Conservation (phyloP, 2,329 filamentous ascomycete genomes). For the Metarhizium anisopliae region DNA sequence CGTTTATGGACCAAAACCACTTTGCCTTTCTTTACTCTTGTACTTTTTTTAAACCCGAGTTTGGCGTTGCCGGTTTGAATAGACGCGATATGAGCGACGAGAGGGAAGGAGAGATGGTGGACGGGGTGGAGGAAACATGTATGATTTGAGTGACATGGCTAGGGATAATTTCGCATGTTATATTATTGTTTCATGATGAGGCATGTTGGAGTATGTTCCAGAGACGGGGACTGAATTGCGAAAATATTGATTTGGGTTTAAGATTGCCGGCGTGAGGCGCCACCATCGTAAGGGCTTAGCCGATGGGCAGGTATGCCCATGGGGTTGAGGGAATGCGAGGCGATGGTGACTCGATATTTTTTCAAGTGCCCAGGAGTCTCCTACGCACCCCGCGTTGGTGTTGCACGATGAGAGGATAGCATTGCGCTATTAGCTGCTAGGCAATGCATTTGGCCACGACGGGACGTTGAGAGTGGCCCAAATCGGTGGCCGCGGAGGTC, state of each 20-base stretch:
- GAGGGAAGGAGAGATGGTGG: background rate
- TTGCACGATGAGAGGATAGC: too few relatives aligned
- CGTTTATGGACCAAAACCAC: constrained; percentile 7
- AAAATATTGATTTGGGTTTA: background rate
- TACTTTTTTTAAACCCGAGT: background rate
- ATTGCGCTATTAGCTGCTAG: too few relatives aligned
- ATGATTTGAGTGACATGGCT: background rate
- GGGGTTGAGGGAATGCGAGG: too few relatives aligned
- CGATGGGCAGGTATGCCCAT: too few relatives aligned
- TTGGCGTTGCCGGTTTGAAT: constrained; percentile 8
- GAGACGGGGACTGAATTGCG: background rate
- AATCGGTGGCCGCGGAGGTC: too few relatives aligned
- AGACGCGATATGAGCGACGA: background rate
- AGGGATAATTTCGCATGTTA: background rate
- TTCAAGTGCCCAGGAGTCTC: too few relatives aligned
- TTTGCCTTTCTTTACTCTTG: background rate
- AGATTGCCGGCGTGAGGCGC: too few relatives aligned
- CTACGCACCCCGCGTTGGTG: too few relatives aligned
- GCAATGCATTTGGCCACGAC: too few relatives aligned
- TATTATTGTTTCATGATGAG: background rate
- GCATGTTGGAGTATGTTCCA: background rate
- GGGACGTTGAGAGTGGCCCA: too few relatives aligned
- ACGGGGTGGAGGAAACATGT: background rate
- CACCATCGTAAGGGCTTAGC: too few relatives aligned
- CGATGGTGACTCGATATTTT: too few relatives aligned